Conservation (phyloP, 1,139 yeast species). For the Meyerozyma smithsonii region DNA sequence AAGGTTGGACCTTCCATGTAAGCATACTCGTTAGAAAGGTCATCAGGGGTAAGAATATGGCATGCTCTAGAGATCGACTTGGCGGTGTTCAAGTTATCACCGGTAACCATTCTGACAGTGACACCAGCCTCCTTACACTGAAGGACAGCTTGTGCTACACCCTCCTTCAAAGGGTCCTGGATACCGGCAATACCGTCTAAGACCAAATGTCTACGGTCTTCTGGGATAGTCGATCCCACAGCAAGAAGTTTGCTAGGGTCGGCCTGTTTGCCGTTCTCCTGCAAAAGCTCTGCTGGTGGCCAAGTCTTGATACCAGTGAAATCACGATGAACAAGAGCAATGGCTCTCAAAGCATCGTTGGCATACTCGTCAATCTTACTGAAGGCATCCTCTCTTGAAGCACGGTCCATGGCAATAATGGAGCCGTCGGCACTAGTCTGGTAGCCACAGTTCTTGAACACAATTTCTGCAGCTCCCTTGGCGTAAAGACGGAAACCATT, state of each 20-base stretch:
- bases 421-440: conserved; percentile 27
- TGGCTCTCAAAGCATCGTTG: conserved; percentile 73
- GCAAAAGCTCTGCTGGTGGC: conserved; percentile 57
- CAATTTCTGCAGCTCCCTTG: conserved; percentile 94
- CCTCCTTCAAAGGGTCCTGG: conserved; percentile 88
- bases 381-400: conserved; percentile 30
- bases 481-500: conserved; percentile 59
- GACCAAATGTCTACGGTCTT: conserved; percentile 29
- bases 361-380: conserved; percentile 63
- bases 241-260: conserved; percentile 43
- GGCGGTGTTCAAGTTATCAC: conserved; percentile 89
- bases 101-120: conserved; percentile 94
- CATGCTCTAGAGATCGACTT: conserved; percentile 84
- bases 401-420: conserved; percentile 22
- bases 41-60: conserved; percentile 63
- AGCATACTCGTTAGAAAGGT: conserved; percentile 48
- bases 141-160: conserved; percentile 83
- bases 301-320: conserved; percentile 45
- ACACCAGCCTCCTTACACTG: conserved; percentile 91
- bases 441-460: conserved; percentile 57
- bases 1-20: conserved; percentile 94
- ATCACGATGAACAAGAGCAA: conserved; percentile 78
- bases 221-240: conserved; percentile 19
- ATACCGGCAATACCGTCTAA: conserved; percentile 83
- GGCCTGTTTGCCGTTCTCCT: conserved; percentile 34